Percentiles rank a stretch among this genome's conserved stretches.
Evolutionary conservation across 495 filamentous ascomycete genomes (phyloP).

Genomic region (Tuber brumale): DNA sequence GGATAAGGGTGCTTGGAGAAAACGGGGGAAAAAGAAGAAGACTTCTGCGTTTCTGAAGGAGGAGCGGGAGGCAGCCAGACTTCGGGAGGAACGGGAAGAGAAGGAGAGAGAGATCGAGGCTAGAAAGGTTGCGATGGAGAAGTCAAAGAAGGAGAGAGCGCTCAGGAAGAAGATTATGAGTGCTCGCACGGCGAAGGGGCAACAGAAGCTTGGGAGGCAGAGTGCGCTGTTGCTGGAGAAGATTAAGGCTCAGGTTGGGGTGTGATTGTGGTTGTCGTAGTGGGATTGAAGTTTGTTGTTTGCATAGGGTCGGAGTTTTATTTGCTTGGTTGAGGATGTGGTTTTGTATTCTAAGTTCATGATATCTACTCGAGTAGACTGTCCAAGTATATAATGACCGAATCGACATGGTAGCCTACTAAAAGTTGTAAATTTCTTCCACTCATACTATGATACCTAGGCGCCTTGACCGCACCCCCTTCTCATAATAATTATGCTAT

Average conservation of each 20-base stretch:
- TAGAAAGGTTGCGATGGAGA: constrained; percentile 58
- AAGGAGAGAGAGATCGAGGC: constrained; percentile 53
- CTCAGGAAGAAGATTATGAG: constrained; percentile 55
- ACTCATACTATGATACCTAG: neutral
- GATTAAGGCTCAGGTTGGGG: constrained; percentile 56
- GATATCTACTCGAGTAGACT: neutral
- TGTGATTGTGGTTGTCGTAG: constrained; percentile 10
- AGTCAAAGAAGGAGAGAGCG: constrained; percentile 67
- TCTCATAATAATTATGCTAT: too few species aligned
- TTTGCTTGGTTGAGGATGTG: neutral
- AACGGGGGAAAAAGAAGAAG: constrained; percentile 46
- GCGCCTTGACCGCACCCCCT: too few species aligned
- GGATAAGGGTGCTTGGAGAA: constrained; percentile 38
- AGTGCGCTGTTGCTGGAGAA: constrained; percentile 74
- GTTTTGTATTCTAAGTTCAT: neutral
- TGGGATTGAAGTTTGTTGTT: constrained; percentile 33
- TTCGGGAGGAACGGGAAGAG: constrained; percentile 54
- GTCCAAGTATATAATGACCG: neutral
- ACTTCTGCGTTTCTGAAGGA: constrained; percentile 72
- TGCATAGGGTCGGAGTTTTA: constrained; percentile 32
- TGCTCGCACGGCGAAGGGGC: constrained; percentile 49
- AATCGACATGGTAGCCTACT: too few species aligned
- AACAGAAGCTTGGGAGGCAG: constrained; percentile 77
- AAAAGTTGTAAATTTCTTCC: neutral
- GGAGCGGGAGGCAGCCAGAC: constrained; percentile 59